Evolutionary conservation across 129 eudicot genomes (phyloP), one percentile per base, ranked within the genome.

Genomic region (Centella asiatica): DNA sequence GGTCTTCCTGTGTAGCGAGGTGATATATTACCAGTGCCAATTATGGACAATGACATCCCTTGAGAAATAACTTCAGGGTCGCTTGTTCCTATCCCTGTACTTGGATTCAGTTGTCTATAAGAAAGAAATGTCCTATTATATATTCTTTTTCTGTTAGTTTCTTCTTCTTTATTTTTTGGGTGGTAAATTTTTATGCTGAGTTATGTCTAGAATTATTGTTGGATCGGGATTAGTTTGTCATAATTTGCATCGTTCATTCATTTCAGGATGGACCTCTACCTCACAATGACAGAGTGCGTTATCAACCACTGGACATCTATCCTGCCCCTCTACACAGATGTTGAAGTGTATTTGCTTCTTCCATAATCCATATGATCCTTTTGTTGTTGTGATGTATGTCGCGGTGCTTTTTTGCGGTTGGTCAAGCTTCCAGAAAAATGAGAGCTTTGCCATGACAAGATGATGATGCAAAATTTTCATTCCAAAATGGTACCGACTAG

Each of bases 271-370:
- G 74, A 62, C 97, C 94, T 6, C 70, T 83, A 57, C 95, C 97
- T 51, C 92, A 52, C 69, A 81, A 68, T 45, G 88, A 86, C n/a
- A 58, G 65, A 0, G n/a, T 86, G 78, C 62, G 83, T 20, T 86
- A 76, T 65, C 70, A 74, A 51, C 86, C 89, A 11, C 72, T 90
- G 23, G 90, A 90, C 31, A 66, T 90, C 39, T 90, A 83, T 72
- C 90, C 95, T 6, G 97, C 97, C 18, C 95, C 97, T 32, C 83
- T 90, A 61, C 97, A 86, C 80, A 86, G 95, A 83, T 79, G 90
- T 68, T 89, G 65, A 72, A 58, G 63, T 34, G n/a, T n/a, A n/a
- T n/a, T n/a, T n/a, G n/a, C n/a, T 42, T 42, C 47, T 15, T 42
- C 18, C 47, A 11, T 11, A 2, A 9, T 40, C 45, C 17, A 40